Base-by-base conservation (phyloP, 1,139 yeast species). In the Protomyces arabidopsidicola region DNA sequence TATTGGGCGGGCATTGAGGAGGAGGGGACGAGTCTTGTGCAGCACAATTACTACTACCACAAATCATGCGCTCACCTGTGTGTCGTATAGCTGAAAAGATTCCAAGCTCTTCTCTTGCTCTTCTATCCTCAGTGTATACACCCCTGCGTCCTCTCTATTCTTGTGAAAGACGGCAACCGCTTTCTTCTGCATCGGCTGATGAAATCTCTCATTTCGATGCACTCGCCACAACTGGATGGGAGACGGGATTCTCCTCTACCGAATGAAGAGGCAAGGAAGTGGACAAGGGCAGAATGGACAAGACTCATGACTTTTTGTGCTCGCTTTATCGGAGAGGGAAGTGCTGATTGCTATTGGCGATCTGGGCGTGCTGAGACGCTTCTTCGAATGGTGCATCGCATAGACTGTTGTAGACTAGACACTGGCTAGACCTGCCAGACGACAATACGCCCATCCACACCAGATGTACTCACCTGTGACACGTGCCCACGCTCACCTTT, bases 201-300 rank as follows among this genome's bases (percentile, higher is more conserved):
- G 98, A 93, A 74, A 79, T 86, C 73, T 75, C 81, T n/a, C 98
- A 95, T 75, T 93, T 93, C 76, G 85, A 88, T 70, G 83, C 85
- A 42, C 78, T 93, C 60, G 98, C 98, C 1, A 81, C 87, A 14
- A 76, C 89, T 31, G 95, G 99, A 98, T 93, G 99, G 98, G 96
- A 95, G n/a, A n/a, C n/a, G n/a, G n/a, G n/a, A n/a, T n/a, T n/a
- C 14, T 35, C 38, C 38, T 35, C 2, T 35, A 10, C 38, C 67
- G 2, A 68, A 74, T 34, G 3, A 53, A 52, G n/a, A 18, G 63
- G 4, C 56, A 48, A 22, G 52, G 48, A 20, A 20, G 76, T 2
- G 10, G 45, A 2, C 48, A 51, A n/a, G 31, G 31, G 31, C 75
- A 73, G 12, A 71, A 70, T 27, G 74, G 72, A n/a, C 72, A 74